Conservation (phyloP, 176 grass and related monocot species). For the Poa pratensis region DNA sequence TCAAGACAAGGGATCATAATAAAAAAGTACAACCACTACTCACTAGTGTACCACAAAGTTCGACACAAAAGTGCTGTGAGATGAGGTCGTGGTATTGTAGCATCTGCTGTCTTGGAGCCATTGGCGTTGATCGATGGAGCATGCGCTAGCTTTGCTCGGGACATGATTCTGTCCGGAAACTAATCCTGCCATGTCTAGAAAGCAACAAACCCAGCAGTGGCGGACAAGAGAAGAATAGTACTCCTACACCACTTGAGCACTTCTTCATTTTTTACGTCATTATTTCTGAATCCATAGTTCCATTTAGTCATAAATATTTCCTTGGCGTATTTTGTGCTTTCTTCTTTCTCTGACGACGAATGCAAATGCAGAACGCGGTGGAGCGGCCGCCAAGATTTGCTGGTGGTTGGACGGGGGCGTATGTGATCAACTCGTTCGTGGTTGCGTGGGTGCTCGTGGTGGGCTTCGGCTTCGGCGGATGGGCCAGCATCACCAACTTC, state of each 20-base stretch:
- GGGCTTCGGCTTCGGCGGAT: slow-evolving; percentile 91
- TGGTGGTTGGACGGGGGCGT: slow-evolving; percentile 83
- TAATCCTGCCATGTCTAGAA: slow-evolving; percentile 43
- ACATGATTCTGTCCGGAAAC: slow-evolving; percentile 39
- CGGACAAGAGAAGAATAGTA: not conserved
- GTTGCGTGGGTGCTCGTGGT: slow-evolving; percentile 97
- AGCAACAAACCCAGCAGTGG: slow-evolving; percentile 26
- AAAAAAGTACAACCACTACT: too few relatives aligned
- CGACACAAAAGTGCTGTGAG: not conserved
- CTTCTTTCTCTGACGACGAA: not conserved
- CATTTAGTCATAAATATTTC: not conserved
- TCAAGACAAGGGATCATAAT: too few relatives aligned
- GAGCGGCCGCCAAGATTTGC: slow-evolving; percentile 69
- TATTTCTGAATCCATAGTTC: not conserved
- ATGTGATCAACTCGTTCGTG: slow-evolving; percentile 87
- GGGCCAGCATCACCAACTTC: slow-evolving; percentile 98
- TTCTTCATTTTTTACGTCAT: not conserved
- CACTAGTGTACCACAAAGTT: slow-evolving; percentile 28
- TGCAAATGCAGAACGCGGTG: slow-evolving; percentile 71
- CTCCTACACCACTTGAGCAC: not conserved
- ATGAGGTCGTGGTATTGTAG: slow-evolving; percentile 36
- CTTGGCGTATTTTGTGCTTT: not conserved
- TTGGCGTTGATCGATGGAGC: slow-evolving; percentile 30
- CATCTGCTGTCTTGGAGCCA: slow-evolving; percentile 41
- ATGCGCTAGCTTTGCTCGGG: slow-evolving; percentile 15